phyloP scores from a whole-genome alignment of 1,139 yeast species.

The Pichia sp. region DNA sequence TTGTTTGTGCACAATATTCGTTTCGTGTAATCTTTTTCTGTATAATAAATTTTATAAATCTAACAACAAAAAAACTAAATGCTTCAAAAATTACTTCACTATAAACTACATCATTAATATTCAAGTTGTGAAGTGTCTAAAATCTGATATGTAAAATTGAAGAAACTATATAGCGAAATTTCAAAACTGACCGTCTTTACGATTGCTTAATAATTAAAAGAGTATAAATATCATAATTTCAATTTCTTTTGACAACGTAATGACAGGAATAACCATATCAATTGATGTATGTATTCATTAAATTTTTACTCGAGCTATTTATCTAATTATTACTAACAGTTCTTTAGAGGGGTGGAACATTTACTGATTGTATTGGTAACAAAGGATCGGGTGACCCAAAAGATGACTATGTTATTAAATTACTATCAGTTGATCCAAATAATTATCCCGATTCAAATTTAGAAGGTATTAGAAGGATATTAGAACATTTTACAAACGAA shows the following conservation, averaged over 20 bases:
- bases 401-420: constrained; percentile 49
- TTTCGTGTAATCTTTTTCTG: no score
- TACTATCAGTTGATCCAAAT: constrained; percentile 79
- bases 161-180: no score
- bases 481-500: constrained; percentile 50
- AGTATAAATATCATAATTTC: not conserved
- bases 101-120: no score
- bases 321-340: constrained; percentile 4
- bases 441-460: constrained; percentile 87
- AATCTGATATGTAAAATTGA: no score
- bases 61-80: no score
- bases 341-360: constrained; percentile 17
- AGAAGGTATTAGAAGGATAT: constrained; percentile 77
- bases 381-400: constrained; percentile 14
- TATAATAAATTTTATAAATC: no score
- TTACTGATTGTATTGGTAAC: constrained; percentile 19
- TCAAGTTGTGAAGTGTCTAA: no score
- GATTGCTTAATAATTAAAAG: no score
- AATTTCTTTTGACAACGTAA: not conserved
- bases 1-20: no score
- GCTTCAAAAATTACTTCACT: no score
- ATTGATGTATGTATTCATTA: constrained; percentile 18
- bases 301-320: not conserved
- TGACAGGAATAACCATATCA: constrained; percentile 17
- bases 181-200: no score